A percentile compares a stretch with the other conserved stretches of the same genome.
phyloP scores from a whole-genome alignment of 208 protist species.

The Leishmania martiniquensis region DNA sequence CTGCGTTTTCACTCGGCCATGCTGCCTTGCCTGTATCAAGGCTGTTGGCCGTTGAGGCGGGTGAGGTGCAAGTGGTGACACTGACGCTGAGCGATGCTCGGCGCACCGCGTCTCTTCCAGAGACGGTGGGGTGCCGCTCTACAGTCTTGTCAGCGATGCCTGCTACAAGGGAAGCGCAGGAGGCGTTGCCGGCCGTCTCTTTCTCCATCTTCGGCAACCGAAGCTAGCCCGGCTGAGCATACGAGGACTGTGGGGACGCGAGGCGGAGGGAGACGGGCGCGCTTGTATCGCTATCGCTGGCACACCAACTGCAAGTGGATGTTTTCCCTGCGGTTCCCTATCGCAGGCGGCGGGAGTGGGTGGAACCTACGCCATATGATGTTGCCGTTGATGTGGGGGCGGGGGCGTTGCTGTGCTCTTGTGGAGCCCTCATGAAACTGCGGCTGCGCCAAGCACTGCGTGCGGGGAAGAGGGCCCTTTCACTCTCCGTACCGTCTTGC shows the following conservation, averaged over 20 bases:
- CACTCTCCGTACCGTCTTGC: not conserved
- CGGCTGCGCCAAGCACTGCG: not conserved
- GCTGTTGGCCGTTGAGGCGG: constrained; percentile 1
- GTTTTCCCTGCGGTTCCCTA: not conserved
- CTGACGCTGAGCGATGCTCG: not conserved
- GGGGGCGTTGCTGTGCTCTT: not conserved
- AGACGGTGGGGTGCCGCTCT: too few relatives aligned
- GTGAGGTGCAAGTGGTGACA: constrained; percentile 29
- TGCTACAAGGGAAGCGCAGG: not conserved
- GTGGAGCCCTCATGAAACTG: not conserved
- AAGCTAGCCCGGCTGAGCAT: not conserved
- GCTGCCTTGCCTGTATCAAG: constrained; percentile 19
- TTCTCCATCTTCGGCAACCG: constrained; percentile 50
- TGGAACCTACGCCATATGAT: not conserved
- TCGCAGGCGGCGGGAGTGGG: not conserved
- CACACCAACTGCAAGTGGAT: not conserved
- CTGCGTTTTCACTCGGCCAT: constrained; percentile 5
- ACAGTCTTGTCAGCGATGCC: not conserved
- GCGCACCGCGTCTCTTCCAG: not conserved
- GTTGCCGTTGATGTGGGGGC: too few relatives aligned
- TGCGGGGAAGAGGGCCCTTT: not conserved
- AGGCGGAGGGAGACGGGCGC: not conserved
- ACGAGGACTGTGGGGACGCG: not conserved
- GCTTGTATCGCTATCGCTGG: not conserved
- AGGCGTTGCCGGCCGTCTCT: constrained; percentile 33